A percentile compares a stretch with the other conserved stretches of the same genome.
These are phyloP conservation scores for Alternaria viburni DNA, from an alignment of 2,329 filamentous ascomycete genomes.

Conservation along the genomic window DNA sequence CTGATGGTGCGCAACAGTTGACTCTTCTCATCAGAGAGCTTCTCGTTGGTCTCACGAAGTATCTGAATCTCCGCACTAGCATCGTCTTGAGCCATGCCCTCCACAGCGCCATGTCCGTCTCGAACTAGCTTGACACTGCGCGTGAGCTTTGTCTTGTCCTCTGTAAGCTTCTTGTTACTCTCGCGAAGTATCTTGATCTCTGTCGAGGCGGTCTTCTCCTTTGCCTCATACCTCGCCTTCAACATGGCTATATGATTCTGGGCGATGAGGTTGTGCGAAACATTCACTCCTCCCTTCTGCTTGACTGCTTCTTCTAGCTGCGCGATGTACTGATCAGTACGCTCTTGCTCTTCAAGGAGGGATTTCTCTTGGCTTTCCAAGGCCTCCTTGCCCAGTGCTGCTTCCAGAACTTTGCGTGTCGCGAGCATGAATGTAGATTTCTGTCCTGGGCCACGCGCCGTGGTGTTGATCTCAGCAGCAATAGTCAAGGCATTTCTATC, in stretches of 20 bases:
- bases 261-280: neutral
- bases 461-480: neutral
- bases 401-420: slow-evolving; percentile 1
- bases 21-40: neutral
- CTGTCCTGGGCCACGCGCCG: neutral
- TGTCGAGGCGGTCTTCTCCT: neutral
- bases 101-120: neutral
- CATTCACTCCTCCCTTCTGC: neutral
- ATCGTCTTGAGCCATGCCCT: neutral
- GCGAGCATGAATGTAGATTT: neutral
- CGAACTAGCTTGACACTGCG: neutral
- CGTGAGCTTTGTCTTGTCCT: neutral
- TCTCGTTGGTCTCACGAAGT: neutral
- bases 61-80: neutral
- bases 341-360: neutral
- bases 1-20: neutral
- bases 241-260: neutral
- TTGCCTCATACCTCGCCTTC: neutral
- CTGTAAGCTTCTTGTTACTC: neutral
- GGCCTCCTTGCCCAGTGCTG: neutral
- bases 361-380: neutral
- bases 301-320: slow-evolving; percentile 3
- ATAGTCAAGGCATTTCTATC: too few relatives aligned
- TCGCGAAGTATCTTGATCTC: slow-evolving; percentile 1
- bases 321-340: slow-evolving; percentile 1